Evolutionary conservation across 495 filamentous ascomycete genomes (phyloP).

Genomic region (Penicillium manginii): DNA sequence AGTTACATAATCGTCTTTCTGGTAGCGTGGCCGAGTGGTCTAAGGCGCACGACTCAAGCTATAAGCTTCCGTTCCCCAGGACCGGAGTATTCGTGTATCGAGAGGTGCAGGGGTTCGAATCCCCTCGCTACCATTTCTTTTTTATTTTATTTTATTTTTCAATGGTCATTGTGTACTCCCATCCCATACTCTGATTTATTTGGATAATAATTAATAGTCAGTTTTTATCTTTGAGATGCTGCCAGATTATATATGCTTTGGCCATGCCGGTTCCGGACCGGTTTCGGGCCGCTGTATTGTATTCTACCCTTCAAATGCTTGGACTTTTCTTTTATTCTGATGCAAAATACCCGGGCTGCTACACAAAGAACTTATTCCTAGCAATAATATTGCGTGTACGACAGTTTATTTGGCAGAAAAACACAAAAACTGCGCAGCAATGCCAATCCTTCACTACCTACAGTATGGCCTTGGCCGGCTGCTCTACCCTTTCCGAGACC

Average conservation of each 20-base stretch:
- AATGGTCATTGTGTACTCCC: too few species aligned
- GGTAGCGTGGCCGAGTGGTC: too few species aligned
- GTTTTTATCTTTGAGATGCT: too few species aligned
- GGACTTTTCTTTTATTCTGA: neutral
- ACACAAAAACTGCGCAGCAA: neutral
- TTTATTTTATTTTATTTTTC: neutral
- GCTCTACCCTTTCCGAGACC: slow-evolving; percentile 32
- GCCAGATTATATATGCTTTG: too few species aligned
- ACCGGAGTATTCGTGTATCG: too few species aligned
- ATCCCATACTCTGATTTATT: too few species aligned
- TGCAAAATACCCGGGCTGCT: neutral
- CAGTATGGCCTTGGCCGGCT: slow-evolving; percentile 26
- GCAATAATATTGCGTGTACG: neutral
- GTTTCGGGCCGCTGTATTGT: slow-evolving; percentile 16
- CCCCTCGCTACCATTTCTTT: neutral
- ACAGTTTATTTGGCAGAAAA: neutral
- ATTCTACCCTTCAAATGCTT: too few species aligned
- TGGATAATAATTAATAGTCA: too few species aligned
- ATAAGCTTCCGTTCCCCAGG: too few species aligned
- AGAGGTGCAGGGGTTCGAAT: neutral
- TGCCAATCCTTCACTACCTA: slow-evolving; percentile 26
- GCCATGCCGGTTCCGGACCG: slow-evolving; percentile 32
- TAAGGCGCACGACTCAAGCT: too few species aligned
- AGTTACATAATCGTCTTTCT: neutral
- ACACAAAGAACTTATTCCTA: neutral